Conservation (phyloP, 2,329 filamentous ascomycete species). For the Botrytis deweyae region DNA sequence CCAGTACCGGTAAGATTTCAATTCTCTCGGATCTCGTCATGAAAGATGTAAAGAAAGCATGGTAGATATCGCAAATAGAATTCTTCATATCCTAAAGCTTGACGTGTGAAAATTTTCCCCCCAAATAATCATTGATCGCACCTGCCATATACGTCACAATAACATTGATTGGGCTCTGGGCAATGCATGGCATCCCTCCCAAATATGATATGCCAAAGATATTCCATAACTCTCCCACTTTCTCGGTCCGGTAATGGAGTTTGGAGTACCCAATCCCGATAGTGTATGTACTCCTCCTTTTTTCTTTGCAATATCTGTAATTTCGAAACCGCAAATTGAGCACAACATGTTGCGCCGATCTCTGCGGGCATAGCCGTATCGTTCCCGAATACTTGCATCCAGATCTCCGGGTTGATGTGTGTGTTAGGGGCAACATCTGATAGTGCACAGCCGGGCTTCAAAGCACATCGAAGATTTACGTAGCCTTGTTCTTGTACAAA, state of each 20-base stretch:
- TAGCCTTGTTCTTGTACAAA: conserved; percentile 53
- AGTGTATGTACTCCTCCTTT: conserved; percentile 53
- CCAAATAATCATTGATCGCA: conserved; percentile 29
- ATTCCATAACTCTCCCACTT: conserved; percentile 62
- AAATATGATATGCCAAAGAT: conserved; percentile 65
- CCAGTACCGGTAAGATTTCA: background rate
- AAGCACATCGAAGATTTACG: conserved; percentile 59
- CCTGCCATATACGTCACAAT: conserved; percentile 37
- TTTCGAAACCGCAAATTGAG: conserved; percentile 61
- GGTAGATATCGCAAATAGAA: background rate
- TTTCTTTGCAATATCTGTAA: conserved; percentile 51
- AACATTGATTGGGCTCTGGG: conserved; percentile 33
- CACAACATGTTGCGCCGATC: conserved; percentile 57
- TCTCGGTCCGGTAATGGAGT: conserved; percentile 54
- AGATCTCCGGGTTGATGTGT: conserved; percentile 43
- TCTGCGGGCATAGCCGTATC: conserved; percentile 43
- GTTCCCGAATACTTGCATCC: conserved; percentile 36
- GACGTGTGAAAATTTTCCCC: conserved; percentile 23
- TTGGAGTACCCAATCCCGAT: conserved; percentile 58
- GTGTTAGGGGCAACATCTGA: conserved; percentile 42
- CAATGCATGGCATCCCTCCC: conserved; percentile 45
- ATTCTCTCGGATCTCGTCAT: background rate
- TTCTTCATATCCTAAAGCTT: background rate
- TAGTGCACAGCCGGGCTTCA: conserved; percentile 54
- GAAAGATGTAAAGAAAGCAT: background rate